Evolutionary conservation across 1,139 yeast genomes (phyloP), one percentile per base, ranked within the genome.

Genomic region (Debaryomycetaceae sp.): DNA sequence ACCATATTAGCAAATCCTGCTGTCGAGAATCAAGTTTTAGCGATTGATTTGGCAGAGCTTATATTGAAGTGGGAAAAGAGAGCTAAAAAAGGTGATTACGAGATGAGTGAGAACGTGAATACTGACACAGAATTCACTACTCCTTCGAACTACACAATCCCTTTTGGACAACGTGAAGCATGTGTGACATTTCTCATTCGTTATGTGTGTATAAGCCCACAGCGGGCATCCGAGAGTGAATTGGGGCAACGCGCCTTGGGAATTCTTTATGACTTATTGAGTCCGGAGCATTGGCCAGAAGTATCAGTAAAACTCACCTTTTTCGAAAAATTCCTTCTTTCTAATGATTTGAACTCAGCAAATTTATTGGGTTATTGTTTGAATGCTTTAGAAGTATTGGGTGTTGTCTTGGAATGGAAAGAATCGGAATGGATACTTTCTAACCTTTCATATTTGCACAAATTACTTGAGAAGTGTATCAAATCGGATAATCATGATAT

Each of bases 101-200:
- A 34, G 14, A 42, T 30, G 7, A 47, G 42, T n/a, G 44, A 40
- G n/a, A 48, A 41, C 9, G 43, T 27, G 17, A 44, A 39, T 17
- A 36, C 42, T 2, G 44, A 35, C 22, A 20, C 37, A 39, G 75
- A 71, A 48, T 72, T 74, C 47, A 63, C 70, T 4, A 73, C 79
- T 1, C 65, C 76, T 5, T 63, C 71, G 0, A 64, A 61, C 36
- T 86, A 83, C 53, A 60, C 73, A 2, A 82, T 90, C 42, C 95
- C 97, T 1, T 78, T 85, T 50, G 81, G 85, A 22, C 91, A 88
- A 59, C 75, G 95, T 39, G 98, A 91, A 62, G 89, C 97, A 0
- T 89, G 95, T 60, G 84, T 90, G n/a, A 90, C 96, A 0, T 91
- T 88, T 60, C 72, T 95, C 56, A 87, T 93, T 40, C 74, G 98